phyloP scores from a whole-genome alignment of 2,329 filamentous ascomycete species.

The Nothophaeocryptopus gaeumannii region DNA sequence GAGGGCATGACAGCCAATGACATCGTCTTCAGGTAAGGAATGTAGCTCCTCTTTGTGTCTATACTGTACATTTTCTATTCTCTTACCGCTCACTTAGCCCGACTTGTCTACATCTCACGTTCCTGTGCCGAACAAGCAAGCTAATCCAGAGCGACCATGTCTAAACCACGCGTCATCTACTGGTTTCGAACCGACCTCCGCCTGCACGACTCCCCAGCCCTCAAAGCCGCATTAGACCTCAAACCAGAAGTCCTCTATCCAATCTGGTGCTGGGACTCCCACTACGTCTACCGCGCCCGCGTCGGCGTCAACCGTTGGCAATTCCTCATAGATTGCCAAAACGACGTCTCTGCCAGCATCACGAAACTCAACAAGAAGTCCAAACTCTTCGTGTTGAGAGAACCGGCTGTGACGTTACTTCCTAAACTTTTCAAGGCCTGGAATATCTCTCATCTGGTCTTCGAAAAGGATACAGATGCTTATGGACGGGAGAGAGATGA shows the following conservation, averaged over 20 bases:
- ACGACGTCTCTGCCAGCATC: slow-evolving; percentile 65
- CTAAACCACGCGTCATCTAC: slow-evolving; percentile 61
- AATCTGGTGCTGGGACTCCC: slow-evolving; percentile 67
- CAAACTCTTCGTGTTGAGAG: slow-evolving; percentile 68
- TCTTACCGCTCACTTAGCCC: background rate
- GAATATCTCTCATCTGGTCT: slow-evolving; percentile 72
- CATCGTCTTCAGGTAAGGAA: no score
- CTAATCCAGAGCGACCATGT: slow-evolving; percentile 16
- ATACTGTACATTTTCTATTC: no score
- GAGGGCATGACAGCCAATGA: no score
- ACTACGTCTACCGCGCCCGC: slow-evolving; percentile 71
- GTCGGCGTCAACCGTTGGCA: slow-evolving; percentile 73
- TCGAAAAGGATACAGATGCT: slow-evolving; percentile 74
- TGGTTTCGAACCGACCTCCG: slow-evolving; percentile 76
- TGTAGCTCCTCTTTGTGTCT: no score
- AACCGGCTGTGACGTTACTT: slow-evolving; percentile 68
- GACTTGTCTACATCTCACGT: no score
- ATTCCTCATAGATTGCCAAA: slow-evolving; percentile 72
- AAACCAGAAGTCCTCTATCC: slow-evolving; percentile 71
- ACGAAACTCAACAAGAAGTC: slow-evolving; percentile 67
- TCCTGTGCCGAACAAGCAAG: no score
- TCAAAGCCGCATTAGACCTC: slow-evolving; percentile 68
- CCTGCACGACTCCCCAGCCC: slow-evolving; percentile 72
- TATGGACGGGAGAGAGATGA: slow-evolving; percentile 66
- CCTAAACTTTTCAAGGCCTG: slow-evolving; percentile 71